Base-by-base conservation (phyloP, 2,329 filamentous ascomycete species). In the Apiospora saccharicola region DNA sequence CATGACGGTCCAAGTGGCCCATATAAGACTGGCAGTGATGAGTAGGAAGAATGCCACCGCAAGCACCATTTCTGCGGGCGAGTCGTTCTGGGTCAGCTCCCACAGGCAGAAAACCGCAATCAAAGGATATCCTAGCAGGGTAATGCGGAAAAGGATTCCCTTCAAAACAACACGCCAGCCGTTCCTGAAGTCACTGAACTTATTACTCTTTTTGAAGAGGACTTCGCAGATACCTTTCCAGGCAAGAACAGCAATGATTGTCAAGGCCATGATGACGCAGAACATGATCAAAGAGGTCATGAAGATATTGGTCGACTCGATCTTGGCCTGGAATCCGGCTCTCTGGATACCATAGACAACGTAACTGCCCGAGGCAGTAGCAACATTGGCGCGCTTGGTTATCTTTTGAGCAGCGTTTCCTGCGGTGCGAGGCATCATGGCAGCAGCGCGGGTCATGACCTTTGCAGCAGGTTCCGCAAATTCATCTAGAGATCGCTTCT, bases 121-220 rank as follows among this genome's bases (percentile, higher is more conserved):
- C 80, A 97, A 94, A 26, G 96, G 94, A 84, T 95, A 98, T 75
- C 95, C 95, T 78, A 98, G 96, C 51, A 98, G 88, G 57, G 95
- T 91, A 78, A 97, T 88, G 75, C 96, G 93, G 89, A 96, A 98
- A 75, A 98, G 87, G 77, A 98, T 97, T 72, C 96, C 96, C 86
- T 97, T 97, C 78, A 98, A 89, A 7, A 98, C 93, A 19, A 95
- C 95, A 75, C 92, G 91, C 96, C 96, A 98, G 76, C 94, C 95
- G 78, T 96, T 96, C 75, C 96, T 92, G 89, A 98, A 98, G 78
- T 98, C 95, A 77, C 92, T 87, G 83, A 98, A 98, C 78, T 94
- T 95, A 80, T 98, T 93, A 78, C 91, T 90, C 74, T 90, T 87
- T 84, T 91, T 94, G 76, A 91, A 91, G 14, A 92, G 90, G 68